phyloP scores from a whole-genome alignment of 306 rosid species.

The Astragalus glycyphyllos region DNA sequence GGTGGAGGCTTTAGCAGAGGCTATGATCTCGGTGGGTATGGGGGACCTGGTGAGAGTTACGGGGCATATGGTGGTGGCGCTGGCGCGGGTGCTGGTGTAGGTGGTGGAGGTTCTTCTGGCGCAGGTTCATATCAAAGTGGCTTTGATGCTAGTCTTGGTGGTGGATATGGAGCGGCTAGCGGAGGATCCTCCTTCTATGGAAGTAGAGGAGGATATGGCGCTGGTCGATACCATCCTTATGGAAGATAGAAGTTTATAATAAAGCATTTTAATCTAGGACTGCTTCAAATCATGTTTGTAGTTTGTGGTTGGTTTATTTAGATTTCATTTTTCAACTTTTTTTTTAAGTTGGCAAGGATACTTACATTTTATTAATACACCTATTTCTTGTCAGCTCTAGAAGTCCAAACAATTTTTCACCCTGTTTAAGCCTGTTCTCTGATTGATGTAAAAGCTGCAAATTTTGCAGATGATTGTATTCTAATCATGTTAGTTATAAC shows the following conservation, averaged over 20 bases:
- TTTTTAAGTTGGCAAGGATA: constrained; percentile 18
- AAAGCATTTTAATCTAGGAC: constrained; percentile 47
- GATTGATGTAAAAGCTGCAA: constrained; percentile 43
- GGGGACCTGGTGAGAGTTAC: constrained; percentile 78
- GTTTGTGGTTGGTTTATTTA: constrained; percentile 45
- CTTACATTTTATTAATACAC: constrained; percentile 15
- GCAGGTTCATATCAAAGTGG: constrained; percentile 73
- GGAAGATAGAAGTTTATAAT: constrained; percentile 67
- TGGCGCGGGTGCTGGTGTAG: constrained; percentile 49
- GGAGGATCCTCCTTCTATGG: constrained; percentile 87
- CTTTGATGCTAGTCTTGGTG: constrained; percentile 68
- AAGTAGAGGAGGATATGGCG: constrained; percentile 87
- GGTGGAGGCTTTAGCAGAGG: constrained; percentile 87
- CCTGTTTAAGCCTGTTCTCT: constrained; percentile 1
- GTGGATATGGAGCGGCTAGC: constrained; percentile 76
- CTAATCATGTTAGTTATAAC: constrained; percentile 26
- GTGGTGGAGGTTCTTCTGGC: constrained; percentile 58
- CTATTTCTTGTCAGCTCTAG: constrained; percentile 29
- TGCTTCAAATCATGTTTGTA: constrained; percentile 42
- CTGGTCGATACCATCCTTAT: constrained; percentile 92
- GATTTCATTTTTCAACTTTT: constrained; percentile 33
- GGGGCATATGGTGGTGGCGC: constrained; percentile 76
- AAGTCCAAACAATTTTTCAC: constrained; percentile 26
- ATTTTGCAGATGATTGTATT: constrained; percentile 50
- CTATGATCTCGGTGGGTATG: constrained; percentile 85